Evolutionary conservation across 1,139 yeast genomes (phyloP), one percentile per base, ranked within the genome.

Genomic region (Debaryomycetaceae sp.): DNA sequence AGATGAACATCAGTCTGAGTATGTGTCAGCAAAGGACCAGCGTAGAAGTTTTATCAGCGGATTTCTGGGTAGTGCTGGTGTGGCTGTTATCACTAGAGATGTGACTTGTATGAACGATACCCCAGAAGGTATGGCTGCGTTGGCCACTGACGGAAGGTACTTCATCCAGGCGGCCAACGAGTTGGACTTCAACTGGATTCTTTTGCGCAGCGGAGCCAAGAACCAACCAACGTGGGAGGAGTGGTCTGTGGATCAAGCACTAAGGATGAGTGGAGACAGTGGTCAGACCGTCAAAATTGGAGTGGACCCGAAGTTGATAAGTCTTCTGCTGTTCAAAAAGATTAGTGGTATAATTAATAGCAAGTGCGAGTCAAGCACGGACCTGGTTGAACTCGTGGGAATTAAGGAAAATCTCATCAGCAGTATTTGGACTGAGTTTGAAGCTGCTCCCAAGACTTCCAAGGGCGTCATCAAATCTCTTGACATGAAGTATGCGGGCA

Each of bases 111-210:
- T 80, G 78, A 80, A 80, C 53, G 77, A 75, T 7, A 57, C 57
- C 8, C 83, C 83, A n/a, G 81, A 78, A 53, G 85, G 86, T 7
- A 75, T 81, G 52, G 93, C 96, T 31, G 86, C 86, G 5, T 74
- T 95, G 54, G 83, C 96, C 8, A 95, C 99, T 0, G 99, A 95
- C 65, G 98, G 97, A 9, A 77, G 99, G 53, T 95, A 95, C 67
- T 95, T 90, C 63, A 79, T 82, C 52, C 99, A 95, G 66, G 99
- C 99, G 2, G 69, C 80, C 24, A 81, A 85, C 59, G 96, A 95
- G 66, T 75, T 95, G 51, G 97, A 89, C 62, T 85, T 77, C 61
- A 87, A 88, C 66, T 95, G 99, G 99, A 63, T 74, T 9, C 73
- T 95, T 51, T 74, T 95, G 55, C 90, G 83, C 62, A 95, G 85